Base-by-base conservation (phyloP, 2,329 filamentous ascomycete species). In the Trematosphaeria pertusa region DNA sequence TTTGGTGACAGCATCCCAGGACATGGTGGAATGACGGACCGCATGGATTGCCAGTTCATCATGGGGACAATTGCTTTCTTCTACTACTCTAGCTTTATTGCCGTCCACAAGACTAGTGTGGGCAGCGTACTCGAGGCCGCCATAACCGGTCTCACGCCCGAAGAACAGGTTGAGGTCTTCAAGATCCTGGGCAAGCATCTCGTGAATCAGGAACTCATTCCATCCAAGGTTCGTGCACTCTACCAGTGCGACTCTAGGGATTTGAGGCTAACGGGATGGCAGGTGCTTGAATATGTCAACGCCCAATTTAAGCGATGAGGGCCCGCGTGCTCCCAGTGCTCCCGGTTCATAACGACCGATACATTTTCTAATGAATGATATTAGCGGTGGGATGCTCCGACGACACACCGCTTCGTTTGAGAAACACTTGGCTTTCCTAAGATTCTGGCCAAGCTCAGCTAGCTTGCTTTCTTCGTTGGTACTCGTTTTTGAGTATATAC, bases 1-100 rank as follows among this genome's bases (percentile, higher is more conserved):
- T 99, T 99, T 76, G 94, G 94, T 59, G 90, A 99, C 74, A 96
- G 91, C 1, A 99, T 99, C 61, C 94, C 94, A 1, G 94, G 94
- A 17, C 94, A 99, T 65, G 94, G 94, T 51, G 94, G 94, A 61
- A 97, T 99, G 77, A 99, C 94, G 12, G 94, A 99, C 71, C 89
- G 94, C 52, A 97, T 99, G 93, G 94, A 99, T 70, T 99, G 94
- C 73, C 94, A 99, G 70, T 99, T 99, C 77, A 97, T 97, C 78
- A 99, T 99, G 94, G 94, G 94, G 7, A 94, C 96, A 75, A 97
- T 99, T 65, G 85, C 93, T 12, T 97, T 91, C 78, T 92, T 99
- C 83, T 99, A 99, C 77, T 99, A 95, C 76, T 92, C 97, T 72
- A 94, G 89, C 66, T 99, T 99, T 72, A 93, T 99, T 65, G 92